These are phyloP conservation scores for Paramecium primaurelia DNA, from an alignment of 73 alveolate genomes.

Conservation along the genomic window DNA sequence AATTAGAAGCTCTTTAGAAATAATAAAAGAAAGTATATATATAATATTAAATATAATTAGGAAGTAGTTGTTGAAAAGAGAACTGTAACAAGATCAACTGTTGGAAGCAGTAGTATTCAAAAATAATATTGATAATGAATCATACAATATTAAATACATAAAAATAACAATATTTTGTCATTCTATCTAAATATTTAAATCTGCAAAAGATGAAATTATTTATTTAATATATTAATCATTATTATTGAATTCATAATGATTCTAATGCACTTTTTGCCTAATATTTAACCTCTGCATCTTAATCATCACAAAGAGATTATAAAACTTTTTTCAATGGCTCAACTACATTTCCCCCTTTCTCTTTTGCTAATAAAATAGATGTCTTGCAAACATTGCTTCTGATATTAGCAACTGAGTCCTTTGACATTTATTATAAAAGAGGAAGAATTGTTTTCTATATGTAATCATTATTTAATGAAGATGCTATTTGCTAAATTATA, in stretches of 20 bases:
- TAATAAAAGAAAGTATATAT: neutral
- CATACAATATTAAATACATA: neutral
- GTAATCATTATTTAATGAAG: slow-evolving; percentile 33
- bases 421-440: slow-evolving; percentile 16
- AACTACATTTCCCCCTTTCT: neutral
- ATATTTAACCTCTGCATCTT: slow-evolving; percentile 57
- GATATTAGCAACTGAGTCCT: slow-evolving; percentile 56
- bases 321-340: slow-evolving; percentile 54
- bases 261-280: slow-evolving; percentile 56
- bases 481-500: neutral
- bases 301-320: slow-evolving; percentile 52
- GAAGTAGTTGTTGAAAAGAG: slow-evolving; percentile 38
- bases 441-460: slow-evolving; percentile 51
- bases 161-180: neutral
- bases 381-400: slow-evolving; percentile 54
- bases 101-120: slow-evolving; percentile 1
- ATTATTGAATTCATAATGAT: neutral
- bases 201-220: neutral
- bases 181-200: neutral
- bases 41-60: neutral
- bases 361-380: slow-evolving; percentile 33
- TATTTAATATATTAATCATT: neutral
- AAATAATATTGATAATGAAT: neutral
- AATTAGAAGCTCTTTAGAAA: slow-evolving; percentile 20
- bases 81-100: slow-evolving; percentile 12